Evolutionary conservation across 495 filamentous ascomycete genomes (phyloP).

Genomic region (Pyronema omphalodes): DNA sequence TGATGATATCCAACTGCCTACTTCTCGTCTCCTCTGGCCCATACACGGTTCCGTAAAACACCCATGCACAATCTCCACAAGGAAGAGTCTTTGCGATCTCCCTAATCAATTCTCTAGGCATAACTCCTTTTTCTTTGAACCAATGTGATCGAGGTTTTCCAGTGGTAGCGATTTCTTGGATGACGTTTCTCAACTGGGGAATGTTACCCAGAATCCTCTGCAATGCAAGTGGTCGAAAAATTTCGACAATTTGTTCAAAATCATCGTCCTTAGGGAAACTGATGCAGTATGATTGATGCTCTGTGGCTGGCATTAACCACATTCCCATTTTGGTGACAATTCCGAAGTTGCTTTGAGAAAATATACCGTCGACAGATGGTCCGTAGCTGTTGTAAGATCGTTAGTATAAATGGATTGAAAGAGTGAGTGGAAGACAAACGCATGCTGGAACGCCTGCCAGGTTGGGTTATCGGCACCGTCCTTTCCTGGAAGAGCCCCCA

Average conservation of each 20-base stretch:
- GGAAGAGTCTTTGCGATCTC: slow-evolving; percentile 26
- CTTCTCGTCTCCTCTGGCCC: slow-evolving; percentile 24
- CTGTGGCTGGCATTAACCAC: slow-evolving; percentile 32
- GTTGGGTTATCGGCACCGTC: slow-evolving; percentile 16
- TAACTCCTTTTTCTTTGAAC: slow-evolving; percentile 27
- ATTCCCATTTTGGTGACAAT: slow-evolving; percentile 39
- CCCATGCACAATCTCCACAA: slow-evolving; percentile 31
- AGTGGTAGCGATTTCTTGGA: slow-evolving; percentile 31
- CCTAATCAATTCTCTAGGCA: slow-evolving; percentile 27
- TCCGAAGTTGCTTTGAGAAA: slow-evolving; percentile 35
- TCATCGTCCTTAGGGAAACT: slow-evolving; percentile 35
- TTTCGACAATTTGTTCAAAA: slow-evolving; percentile 30
- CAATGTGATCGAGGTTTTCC: slow-evolving; percentile 30
- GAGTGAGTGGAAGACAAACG: neutral
- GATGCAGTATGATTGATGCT: slow-evolving; percentile 33
- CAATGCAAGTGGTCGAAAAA: slow-evolving; percentile 35
- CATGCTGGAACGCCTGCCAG: slow-evolving; percentile 27
- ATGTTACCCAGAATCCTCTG: slow-evolving; percentile 38
- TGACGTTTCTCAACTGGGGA: slow-evolving; percentile 36
- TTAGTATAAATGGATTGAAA: neutral
- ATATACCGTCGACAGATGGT: slow-evolving; percentile 33
- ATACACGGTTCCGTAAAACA: slow-evolving; percentile 36
- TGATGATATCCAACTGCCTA: slow-evolving; percentile 22
- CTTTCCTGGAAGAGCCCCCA: slow-evolving; percentile 26
- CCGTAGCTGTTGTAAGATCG: slow-evolving; percentile 21